Percentiles rank a stretch among this genome's conserved stretches.
These are phyloP conservation scores for Gonapodya sp. DNA, from an alignment of 192 early-diverging fungal species.

Conservation along the genomic window DNA sequence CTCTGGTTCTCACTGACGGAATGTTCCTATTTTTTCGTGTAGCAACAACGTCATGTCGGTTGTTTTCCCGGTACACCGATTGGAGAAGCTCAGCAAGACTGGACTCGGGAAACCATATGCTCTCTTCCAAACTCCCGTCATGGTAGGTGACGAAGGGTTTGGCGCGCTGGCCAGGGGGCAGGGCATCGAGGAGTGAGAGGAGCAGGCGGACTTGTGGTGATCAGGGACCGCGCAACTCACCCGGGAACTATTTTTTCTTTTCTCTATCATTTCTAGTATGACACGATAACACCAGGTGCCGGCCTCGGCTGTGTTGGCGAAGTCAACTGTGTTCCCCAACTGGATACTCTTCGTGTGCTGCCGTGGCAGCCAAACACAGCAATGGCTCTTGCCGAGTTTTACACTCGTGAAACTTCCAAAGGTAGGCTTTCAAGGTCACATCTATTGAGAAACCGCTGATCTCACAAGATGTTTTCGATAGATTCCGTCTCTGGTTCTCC, in stretches of 20 bases:
- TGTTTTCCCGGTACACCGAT: neutral
- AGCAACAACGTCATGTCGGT: conserved; percentile 8
- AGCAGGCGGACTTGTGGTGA: neutral
- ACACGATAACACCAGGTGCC: neutral
- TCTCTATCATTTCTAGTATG: neutral
- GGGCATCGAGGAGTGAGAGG: too few species aligned
- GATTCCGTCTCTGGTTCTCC: neutral
- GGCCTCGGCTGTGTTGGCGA: neutral
- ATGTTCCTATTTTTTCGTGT: neutral
- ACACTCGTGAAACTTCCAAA: too few species aligned
- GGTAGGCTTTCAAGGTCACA: neutral
- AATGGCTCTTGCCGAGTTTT: neutral
- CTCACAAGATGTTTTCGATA: neutral
- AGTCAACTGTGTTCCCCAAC: neutral
- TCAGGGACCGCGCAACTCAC: neutral
- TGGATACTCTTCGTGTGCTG: conserved; percentile 5
- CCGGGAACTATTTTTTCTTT: neutral
- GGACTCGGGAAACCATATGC: conserved; percentile 6
- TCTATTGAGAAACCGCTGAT: neutral
- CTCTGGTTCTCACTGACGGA: neutral
- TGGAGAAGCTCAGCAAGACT: neutral
- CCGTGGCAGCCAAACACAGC: neutral
- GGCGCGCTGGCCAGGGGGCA: too few species aligned
- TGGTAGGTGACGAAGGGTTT: too few species aligned
- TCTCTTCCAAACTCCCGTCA: neutral